Evolutionary conservation across 129 eudicot species (phyloP), one percentile per base, ranked within the genome.

Genomic region (Flaveria bidentis): DNA sequence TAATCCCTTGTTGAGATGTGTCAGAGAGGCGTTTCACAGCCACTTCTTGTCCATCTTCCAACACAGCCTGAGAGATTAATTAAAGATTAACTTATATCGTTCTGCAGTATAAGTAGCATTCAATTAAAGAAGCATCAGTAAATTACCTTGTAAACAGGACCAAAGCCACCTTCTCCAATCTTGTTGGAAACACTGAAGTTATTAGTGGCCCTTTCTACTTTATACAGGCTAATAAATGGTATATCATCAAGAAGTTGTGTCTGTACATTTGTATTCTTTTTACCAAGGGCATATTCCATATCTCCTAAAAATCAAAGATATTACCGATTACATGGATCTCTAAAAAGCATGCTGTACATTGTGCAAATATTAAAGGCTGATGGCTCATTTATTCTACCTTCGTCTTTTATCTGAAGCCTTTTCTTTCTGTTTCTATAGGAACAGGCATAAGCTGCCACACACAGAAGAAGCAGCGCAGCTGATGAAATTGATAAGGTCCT

Each of bases 11-110:
- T 20, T 20, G 22, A 20, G 22, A 20, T 20, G 22, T 74, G 78
- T 60, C 58, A 0, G 78, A 44, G 5, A 74, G 69, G 12, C 69
- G 44, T 13, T 74, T 74, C 78, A 74, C 78, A 60, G 58, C 78
- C 17, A 60, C 69, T 60, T 74, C 78, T 8, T 3, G 57, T 11
- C 26, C 78, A 9, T 74, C 69, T 23, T 74, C 58, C 58, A 74
- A 9, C 18, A 73, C 42, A 23, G 67, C 77, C 77, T 73, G 39
- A 20, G 7, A 39, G 13, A 56, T 55, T 9, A 73, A 69, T 2
- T 23, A 2, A 63, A 18, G 30, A 1, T 67, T 2, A 14, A 20
- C n/a, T 15, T 28, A 14, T 30, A 63, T 63, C 4, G 14, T 13
- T 12, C 14, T 47, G 60, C 10, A 53, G 60, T 47, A 47, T 11